Evolutionary conservation across 495 filamentous ascomycete genomes (phyloP), one percentile per base, ranked within the genome.

Genomic region (Penicillium chermesinum): DNA sequence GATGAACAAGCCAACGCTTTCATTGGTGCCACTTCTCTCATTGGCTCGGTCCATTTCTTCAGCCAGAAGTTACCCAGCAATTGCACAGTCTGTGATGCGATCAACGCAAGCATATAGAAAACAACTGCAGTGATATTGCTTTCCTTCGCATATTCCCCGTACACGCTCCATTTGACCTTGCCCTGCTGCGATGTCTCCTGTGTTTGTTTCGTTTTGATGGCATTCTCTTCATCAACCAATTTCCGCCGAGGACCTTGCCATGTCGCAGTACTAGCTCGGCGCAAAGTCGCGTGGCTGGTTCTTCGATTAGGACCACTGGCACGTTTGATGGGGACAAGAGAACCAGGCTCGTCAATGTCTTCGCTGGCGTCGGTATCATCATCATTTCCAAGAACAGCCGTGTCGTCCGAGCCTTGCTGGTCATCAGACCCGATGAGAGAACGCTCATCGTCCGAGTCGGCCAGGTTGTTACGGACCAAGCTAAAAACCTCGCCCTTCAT

Each of bases 161-260:
- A 94, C 1, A 94, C 88, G 55, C 82, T 78, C 89, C 94, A 96
- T 65, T 95, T 96, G 48, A 99, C 94, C 62, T 96, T 95, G 38
- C 94, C 94, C 64, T 97, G 89, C 62, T 96, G 87, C 0, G 79
- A 80, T 43, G 82, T 81, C 64, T 99, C 94, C 62, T 94, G 90
- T 13, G 77, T 81, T 65, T 95, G 89, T 56, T 82, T 88, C 48
- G 84, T 88, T 72, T 87, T 95, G 50, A 79, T 60, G 12, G 73
- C 69, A 34, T 82, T 86, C 57, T 95, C 93, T 60, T 96, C 87
- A 62, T 98, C 93, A 12, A 72, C 76, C 33, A 88, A 54, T 64
- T 88, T 95, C 46, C 89, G 87, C 37, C 88, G 77, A 20, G 89
- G 86, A 5, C 89, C 88, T 43, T 76, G 85, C 73, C 96, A 95